Evolutionary conservation across 768 basidiomycete species (phyloP), one percentile per base, ranked within the genome.

Genomic region (Butyriboletus loyo): DNA sequence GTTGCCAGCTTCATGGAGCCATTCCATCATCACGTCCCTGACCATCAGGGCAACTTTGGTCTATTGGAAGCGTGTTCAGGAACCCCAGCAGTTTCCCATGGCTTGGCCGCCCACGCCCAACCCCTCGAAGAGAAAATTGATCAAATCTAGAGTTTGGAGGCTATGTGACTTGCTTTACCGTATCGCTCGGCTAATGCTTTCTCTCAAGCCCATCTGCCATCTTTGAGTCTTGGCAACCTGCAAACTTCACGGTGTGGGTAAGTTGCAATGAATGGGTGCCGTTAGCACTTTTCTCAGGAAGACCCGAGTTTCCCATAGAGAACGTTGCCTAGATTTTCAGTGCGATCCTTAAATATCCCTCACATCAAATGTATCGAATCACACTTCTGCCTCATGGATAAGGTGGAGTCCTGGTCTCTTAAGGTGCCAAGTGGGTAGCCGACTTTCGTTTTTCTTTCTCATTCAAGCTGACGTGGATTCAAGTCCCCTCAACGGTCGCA

Each of bases 401-500:
- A n/a, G n/a, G 36, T 37, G 9, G 5, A 10, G 5, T 34, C 39
- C 8, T 64, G 53, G 54, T 48, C 55, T 27, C n/a, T 7, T 22
- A n/a, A 14, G 36, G 61, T 63, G 13, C 21, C 31, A 52, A 22
- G 63, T 66, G 42, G 7, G 63, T 50, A 21, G 10, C 30, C 21
- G 0, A 3, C 21, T 24, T 42, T 30, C n/a, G 9, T 14, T n/a
- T 22, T 24, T 14, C 21, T 44, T 36, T 45, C 4, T 1, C 21
- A 13, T 35, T 41, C 27, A 21, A 31, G 21, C n/a, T 43, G 22
- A 52, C 35, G 10, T 17, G 25, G 38, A 42, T 34, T 27, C 8
- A 56, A 63, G 62, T 54, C 32, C 49, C 62, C 21, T 44, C 62
- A 22, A 63, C 63, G 10, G 7, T 50, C 36, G 42, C 24, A 5